phyloP scores from a whole-genome alignment of 805 yeast genomes.

The Saccharomyces mikatae region DNA sequence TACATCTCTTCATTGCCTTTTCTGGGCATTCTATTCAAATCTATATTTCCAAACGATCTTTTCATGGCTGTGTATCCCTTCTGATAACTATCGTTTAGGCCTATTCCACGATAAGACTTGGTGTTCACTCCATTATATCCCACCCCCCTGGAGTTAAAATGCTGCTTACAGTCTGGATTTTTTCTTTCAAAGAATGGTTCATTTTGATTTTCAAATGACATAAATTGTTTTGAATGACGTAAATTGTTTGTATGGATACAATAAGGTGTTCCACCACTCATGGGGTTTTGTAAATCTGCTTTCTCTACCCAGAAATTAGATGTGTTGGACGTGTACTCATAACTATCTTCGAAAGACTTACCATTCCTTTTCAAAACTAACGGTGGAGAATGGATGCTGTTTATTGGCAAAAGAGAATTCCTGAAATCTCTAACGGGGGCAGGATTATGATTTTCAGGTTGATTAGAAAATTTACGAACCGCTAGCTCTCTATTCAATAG shows the following conservation, averaged over 20 bases:
- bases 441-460: neutral
- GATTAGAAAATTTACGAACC: slow-evolving; percentile 2
- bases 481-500: slow-evolving; percentile 22
- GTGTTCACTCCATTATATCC: neutral
- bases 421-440: neutral
- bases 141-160: neutral
- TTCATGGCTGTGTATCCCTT: neutral
- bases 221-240: neutral
- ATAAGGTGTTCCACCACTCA: neutral
- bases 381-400: neutral
- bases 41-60: neutral
- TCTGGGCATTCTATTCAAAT: neutral
- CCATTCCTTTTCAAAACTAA: neutral
- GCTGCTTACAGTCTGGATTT: neutral
- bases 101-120: neutral
- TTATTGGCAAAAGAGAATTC: neutral
- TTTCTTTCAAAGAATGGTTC: neutral
- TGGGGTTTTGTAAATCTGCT: neutral
- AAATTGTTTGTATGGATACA: neutral
- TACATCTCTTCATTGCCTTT: neutral
- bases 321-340: neutral
- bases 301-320: neutral
- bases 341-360: neutral
- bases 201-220: neutral
- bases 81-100: neutral